Evolutionary conservation across 2,329 filamentous ascomycete species (phyloP), one percentile per base, ranked within the genome.

Genomic region (Aspergillus novofumigatus): DNA sequence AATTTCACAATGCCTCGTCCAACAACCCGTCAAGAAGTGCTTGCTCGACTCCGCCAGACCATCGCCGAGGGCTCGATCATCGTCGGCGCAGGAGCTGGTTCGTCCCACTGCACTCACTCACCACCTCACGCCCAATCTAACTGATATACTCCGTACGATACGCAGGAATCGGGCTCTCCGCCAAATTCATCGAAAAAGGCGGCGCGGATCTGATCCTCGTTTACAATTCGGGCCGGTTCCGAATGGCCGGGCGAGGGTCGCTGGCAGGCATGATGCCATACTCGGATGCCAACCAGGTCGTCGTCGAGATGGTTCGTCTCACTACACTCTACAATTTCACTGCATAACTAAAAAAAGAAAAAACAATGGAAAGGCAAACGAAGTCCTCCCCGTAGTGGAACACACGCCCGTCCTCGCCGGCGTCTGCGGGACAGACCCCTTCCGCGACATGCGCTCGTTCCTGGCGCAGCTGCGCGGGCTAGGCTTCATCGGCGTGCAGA

Each of bases 191-290:
- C 61, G 87, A 90, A 70, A 80, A 80, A 49, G 87, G 87, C 41
- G 86, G 86, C 59, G 84, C 82, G 14, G 86, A 90, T 65, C 75
- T 90, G 45, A 88, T 90, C 66, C 84, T 89, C 60, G 81, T 90
- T 64, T 90, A 90, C 77, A 90, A 90, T 71, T 86, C 83, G 41
- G 87, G 87, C 0, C 81, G 87, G 3, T 90, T 87, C 68, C 83
- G 87, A 9, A 90, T 91, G 88, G 87, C 86, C 0, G 87, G 88
- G 0, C 78, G 84, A 45, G 87, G 87, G 0, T 89, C 86, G 0
- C 72, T 90, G 10, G 86, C 87, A 0, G 87, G 87, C 0, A 72
- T 89, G 51, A 88, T 89, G 85, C 86, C 87, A 0, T 90, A 88
- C 67, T 84, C 85, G 3, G 86, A 89, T 66, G 86, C 87, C 4